phyloP scores from a whole-genome alignment of 2,329 filamentous ascomycete genomes.

The Falciphora oryzae region DNA sequence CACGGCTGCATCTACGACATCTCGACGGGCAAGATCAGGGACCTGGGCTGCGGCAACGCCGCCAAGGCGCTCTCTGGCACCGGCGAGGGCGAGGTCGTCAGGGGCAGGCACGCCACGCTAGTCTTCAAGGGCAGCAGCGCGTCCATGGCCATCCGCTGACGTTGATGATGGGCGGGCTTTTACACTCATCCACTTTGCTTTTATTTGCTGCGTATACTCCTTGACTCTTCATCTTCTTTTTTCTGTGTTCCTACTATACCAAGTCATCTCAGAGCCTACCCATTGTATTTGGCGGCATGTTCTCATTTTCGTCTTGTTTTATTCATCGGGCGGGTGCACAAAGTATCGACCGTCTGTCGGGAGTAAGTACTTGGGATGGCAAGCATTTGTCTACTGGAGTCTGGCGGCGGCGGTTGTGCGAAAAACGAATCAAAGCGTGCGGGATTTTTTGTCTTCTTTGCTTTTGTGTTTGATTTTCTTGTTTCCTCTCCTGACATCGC shows the following conservation, averaged over 20 bases:
- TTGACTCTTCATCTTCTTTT: neutral
- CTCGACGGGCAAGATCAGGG: constrained; percentile 39
- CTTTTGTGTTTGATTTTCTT: neutral
- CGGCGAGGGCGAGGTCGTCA: constrained; percentile 30
- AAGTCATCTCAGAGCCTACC: neutral
- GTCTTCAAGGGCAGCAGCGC: constrained; percentile 40
- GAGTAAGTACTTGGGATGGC: too few relatives aligned
- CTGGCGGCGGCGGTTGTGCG: too few relatives aligned
- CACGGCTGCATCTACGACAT: constrained; percentile 75
- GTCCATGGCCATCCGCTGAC: constrained; percentile 27
- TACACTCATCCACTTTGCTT: neutral
- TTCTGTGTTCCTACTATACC: neutral
- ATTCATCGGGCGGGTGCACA: too few relatives aligned
- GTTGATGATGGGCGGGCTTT: neutral
- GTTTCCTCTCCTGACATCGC: too few relatives aligned
- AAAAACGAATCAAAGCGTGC: neutral
- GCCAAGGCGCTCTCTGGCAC: constrained; percentile 16
- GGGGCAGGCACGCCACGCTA: constrained; percentile 43
- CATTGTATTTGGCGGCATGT: too few relatives aligned
- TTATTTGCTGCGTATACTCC: neutral
- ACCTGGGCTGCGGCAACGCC: constrained; percentile 40
- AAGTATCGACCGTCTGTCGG: too few relatives aligned
- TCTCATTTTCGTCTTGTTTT: too few relatives aligned
- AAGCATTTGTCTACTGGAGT: too few relatives aligned
- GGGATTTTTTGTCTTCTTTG: neutral